Conservation (phyloP, 495 filamentous ascomycete genomes). For the Penicillium malachiteum region DNA sequence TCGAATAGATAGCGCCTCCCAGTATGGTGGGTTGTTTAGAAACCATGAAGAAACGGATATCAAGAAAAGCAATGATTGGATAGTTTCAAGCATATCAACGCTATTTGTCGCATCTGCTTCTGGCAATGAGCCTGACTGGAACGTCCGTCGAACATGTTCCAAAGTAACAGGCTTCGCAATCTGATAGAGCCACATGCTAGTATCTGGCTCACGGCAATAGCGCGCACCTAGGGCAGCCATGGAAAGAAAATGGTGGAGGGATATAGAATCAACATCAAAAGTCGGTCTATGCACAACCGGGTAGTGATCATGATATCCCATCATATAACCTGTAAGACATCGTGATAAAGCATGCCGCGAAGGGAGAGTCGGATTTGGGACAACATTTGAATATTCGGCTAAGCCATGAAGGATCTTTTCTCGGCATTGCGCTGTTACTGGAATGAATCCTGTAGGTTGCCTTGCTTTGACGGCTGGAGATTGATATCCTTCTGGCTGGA, state of each 20-base stretch:
- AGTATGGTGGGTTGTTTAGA: slow-evolving; percentile 35
- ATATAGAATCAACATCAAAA: slow-evolving; percentile 50
- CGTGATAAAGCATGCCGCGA: slow-evolving; percentile 64
- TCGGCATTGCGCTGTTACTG: slow-evolving; percentile 36
- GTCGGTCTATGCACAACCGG: slow-evolving; percentile 69
- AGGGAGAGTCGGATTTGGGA: slow-evolving; percentile 36
- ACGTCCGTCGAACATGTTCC: slow-evolving; percentile 36
- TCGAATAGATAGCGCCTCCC: slow-evolving; percentile 34
- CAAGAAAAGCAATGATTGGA: slow-evolving; percentile 34
- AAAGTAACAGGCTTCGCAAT: slow-evolving; percentile 40
- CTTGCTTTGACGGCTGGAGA: slow-evolving; percentile 26
- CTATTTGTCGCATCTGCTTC: slow-evolving; percentile 19
- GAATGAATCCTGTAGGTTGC: slow-evolving; percentile 32
- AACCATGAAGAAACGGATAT: slow-evolving; percentile 40
- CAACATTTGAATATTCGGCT: slow-evolving; percentile 31
- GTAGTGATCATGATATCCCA: slow-evolving; percentile 66
- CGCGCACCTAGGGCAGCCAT: slow-evolving; percentile 65
- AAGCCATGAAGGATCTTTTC: slow-evolving; percentile 30
- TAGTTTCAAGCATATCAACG: slow-evolving; percentile 29
- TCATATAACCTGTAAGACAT: slow-evolving; percentile 66
- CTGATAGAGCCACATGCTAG: slow-evolving; percentile 49
- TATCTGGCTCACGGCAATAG: slow-evolving; percentile 52
- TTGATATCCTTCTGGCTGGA: slow-evolving; percentile 38
- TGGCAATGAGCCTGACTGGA: slow-evolving; percentile 24
- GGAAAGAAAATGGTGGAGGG: slow-evolving; percentile 61